A percentile compares a stretch with the other conserved stretches of the same genome.
These are phyloP conservation scores for Stentor roeselii DNA, from an alignment of 73 alveolate genomes.

Conservation along the genomic window DNA sequence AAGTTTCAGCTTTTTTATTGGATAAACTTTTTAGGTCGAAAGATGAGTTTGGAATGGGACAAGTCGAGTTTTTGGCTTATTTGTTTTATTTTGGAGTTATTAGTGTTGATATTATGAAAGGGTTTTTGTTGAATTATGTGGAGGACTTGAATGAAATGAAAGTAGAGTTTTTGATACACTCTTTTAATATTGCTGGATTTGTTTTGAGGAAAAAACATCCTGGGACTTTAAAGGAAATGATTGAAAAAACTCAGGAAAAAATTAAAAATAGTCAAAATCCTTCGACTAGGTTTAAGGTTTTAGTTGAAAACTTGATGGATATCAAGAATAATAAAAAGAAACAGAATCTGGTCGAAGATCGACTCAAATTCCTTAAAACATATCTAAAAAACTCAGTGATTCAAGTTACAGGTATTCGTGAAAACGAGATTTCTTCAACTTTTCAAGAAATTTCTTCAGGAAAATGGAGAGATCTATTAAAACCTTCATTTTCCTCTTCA, in stretches of 20 bases:
- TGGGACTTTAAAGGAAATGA: not conserved
- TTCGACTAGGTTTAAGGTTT: not conserved
- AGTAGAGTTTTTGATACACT: not conserved
- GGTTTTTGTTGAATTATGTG: not conserved
- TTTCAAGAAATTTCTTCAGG: not conserved
- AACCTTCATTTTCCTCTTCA: not conserved
- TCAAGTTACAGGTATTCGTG: not conserved
- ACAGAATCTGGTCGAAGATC: slow-evolving; percentile 1
- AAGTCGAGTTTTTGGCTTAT: not conserved
- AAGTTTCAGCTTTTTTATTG: slow-evolving; percentile 5
- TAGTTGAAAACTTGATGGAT: slow-evolving; percentile 4
- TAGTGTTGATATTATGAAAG: not conserved
- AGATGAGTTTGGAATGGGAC: not conserved
- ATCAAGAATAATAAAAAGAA: slow-evolving; percentile 2
- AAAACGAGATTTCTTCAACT: not conserved
- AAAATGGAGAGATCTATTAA: not conserved
- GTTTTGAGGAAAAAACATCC: not conserved
- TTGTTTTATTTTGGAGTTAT: slow-evolving; percentile 7
- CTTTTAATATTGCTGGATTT: not conserved
- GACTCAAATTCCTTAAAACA: slow-evolving; percentile 10
- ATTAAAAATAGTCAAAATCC: not conserved
- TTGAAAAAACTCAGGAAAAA: not conserved
- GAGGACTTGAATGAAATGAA: not conserved
- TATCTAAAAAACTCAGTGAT: not conserved
- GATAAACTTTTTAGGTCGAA: not conserved